Conservation (phyloP, 495 filamentous ascomycete species). For the Cladorrhinum samala region DNA sequence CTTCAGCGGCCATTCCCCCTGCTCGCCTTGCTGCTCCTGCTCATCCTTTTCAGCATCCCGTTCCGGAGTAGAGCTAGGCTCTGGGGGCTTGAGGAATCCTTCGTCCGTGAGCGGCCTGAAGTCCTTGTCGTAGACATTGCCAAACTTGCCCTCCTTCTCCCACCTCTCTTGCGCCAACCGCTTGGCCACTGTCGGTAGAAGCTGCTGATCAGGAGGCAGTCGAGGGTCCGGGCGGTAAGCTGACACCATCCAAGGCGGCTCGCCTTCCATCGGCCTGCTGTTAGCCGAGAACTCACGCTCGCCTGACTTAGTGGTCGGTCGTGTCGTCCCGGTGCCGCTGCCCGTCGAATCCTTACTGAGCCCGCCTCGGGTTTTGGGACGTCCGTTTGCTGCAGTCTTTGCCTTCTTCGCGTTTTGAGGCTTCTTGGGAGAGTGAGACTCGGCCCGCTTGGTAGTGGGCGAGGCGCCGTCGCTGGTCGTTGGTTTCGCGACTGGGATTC, state of each 20-base stretch:
- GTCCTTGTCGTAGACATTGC: conserved; percentile 73
- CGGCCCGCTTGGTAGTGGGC: conserved; percentile 40
- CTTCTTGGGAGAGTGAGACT: conserved; percentile 47
- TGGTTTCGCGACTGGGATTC: conserved; percentile 50
- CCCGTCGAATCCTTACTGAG: conserved; percentile 46
- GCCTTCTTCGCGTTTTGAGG: conserved; percentile 33
- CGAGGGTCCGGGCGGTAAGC: conserved; percentile 96
- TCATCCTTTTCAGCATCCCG: conserved; percentile 21
- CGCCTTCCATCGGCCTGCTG: conserved; percentile 78
- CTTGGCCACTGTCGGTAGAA: conserved; percentile 89
- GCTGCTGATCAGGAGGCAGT: conserved; percentile 88
- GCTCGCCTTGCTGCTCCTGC: conserved; percentile 29
- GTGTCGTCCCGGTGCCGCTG: conserved; percentile 39
- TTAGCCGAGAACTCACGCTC: conserved; percentile 42
- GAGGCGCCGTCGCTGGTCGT: conserved; percentile 32
- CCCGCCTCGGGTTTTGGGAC: conserved; percentile 58
- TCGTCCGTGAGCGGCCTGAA: conserved; percentile 69
- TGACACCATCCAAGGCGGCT: conserved; percentile 88
- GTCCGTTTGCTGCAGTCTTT: conserved; percentile 37
- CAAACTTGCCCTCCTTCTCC: conserved; percentile 82
- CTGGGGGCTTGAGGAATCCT: conserved; percentile 42
- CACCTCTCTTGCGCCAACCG: conserved; percentile 90
- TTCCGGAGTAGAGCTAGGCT: conserved; percentile 19
- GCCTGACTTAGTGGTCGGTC: conserved; percentile 47
- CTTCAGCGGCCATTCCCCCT: conserved; percentile 42